Evolutionary conservation across 225 moss, liverwort and hornwort species (phyloP), one percentile per base, ranked within the genome.

Genomic region (Ulota crispa): DNA sequence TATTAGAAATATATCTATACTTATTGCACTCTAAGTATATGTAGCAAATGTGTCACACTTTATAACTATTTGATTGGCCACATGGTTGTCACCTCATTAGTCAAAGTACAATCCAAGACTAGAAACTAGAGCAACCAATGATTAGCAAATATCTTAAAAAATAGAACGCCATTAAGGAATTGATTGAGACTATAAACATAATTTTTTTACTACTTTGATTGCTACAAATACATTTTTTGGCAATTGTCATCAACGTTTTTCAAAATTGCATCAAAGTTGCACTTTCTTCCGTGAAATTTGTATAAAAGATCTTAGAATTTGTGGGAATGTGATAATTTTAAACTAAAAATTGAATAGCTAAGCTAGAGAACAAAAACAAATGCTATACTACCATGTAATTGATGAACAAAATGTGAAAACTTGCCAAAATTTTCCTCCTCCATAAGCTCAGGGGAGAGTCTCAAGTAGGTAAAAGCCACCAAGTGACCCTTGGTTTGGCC

Each of bases 401-500:
- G 87, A 30, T 84, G 83, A 14, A 96, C 93, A 60, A 96, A 96
- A 0, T 75, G 76, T 1, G 76, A 75, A 16, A 96, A 96, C 77
- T 93, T 89, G 20, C 59, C 65, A 5, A 95, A 57, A 55, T 93
- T 93, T 0, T 66, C 59, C 23, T 92, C 79, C 78, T 93, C 84
- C 94, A 95, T 90, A 37, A 96, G 70, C 70, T 91, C 88, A 19
- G 93, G 88, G 77, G 64, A 86, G 41, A 96, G 85, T 55, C 96
- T 87, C 73, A 96, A 85, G 83, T 96, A 96, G 1, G 96, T 96
- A 87, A 96, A 95, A 3, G 87, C 92, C 5, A 27, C 88, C 6
- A 94, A 76, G 43, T 77, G 77, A 20, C 64, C 84, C 12, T 80
- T 56, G 4, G 37, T 66, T 31, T 78, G 67, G 31, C 80, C 82